Conservation (phyloP, 331 rosid genomes). For the Malus hybrid region DNA sequence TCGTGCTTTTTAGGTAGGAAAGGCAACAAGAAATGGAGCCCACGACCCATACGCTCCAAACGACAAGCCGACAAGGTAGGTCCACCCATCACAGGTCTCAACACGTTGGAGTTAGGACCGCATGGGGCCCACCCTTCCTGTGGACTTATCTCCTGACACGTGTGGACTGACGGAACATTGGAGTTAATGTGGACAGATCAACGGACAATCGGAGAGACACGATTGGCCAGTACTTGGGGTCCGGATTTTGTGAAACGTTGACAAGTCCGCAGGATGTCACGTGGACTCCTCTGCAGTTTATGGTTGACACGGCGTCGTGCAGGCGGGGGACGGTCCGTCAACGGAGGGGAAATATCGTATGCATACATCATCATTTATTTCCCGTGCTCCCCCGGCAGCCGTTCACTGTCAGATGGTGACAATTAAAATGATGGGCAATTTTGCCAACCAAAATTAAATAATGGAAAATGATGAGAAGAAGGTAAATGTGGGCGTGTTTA, state of each 20-base stretch:
- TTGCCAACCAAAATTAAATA: not conserved
- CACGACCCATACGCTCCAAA: conserved; percentile 19
- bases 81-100: conserved; percentile 25
- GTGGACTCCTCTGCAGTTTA: not conserved
- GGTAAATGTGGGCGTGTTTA: not conserved
- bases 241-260: not conserved
- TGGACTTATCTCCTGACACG: not conserved
- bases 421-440: not conserved
- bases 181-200: conserved; percentile 21
- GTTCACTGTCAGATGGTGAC: not conserved
- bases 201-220: not conserved
- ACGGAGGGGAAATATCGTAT: not conserved
- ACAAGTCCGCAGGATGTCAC: not conserved
- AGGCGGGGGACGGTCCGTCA: not conserved
- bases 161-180: not conserved
- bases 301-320: not conserved
- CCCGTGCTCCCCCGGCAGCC: no score
- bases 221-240: not conserved
- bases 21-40: conserved; percentile 10
- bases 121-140: not conserved
- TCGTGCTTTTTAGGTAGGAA: not conserved
- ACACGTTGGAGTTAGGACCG: conserved; percentile 14
- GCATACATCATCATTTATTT: no score
- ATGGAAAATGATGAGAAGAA: not conserved
- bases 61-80: conserved; percentile 65